Conservation (phyloP, 768 basidiomycete genomes). For the Boletus reticuloceps region DNA sequence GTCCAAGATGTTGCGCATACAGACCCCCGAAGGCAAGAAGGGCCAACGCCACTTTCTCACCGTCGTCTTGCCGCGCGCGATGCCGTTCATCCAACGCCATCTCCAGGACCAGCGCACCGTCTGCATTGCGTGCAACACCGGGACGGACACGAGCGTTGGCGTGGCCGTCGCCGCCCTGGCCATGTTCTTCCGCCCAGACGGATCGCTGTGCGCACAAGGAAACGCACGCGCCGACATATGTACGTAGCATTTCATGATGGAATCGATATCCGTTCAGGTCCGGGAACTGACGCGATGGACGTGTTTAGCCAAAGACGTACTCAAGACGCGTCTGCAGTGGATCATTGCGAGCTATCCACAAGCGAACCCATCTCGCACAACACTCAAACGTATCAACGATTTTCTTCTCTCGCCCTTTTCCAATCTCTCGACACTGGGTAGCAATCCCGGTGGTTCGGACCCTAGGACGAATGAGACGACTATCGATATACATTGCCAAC, state of each 20-base stretch:
- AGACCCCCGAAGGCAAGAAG: slow-evolving; percentile 45
- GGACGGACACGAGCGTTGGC: slow-evolving; percentile 64
- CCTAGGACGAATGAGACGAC: not conserved
- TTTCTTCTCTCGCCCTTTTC: slow-evolving; percentile 51
- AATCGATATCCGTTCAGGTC: not conserved
- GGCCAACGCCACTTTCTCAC: slow-evolving; percentile 51
- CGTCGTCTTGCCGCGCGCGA: slow-evolving; percentile 45
- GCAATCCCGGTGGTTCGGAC: not conserved
- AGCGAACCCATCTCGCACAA: slow-evolving; percentile 82
- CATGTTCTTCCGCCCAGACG: slow-evolving; percentile 55
- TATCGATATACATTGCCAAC: not conserved
- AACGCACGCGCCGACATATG: slow-evolving; percentile 12
- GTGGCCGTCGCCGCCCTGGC: slow-evolving; percentile 59
- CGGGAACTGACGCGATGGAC: not conserved
- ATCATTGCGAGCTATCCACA: slow-evolving; percentile 71
- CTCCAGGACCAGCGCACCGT: slow-evolving; percentile 38
- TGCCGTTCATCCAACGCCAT: slow-evolving; percentile 43
- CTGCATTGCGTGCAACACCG: slow-evolving; percentile 54
- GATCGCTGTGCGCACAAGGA: slow-evolving; percentile 25
- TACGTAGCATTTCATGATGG: slow-evolving; percentile 12
- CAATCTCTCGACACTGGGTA: not conserved
- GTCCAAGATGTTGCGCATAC: slow-evolving; percentile 22
- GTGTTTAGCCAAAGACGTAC: slow-evolving; percentile 50
- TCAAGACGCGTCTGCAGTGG: slow-evolving; percentile 81
- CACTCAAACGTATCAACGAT: slow-evolving; percentile 77